Evolutionary conservation across 306 rosid species (phyloP), one percentile per base, ranked within the genome.

Genomic region (Cercis canadensis): DNA sequence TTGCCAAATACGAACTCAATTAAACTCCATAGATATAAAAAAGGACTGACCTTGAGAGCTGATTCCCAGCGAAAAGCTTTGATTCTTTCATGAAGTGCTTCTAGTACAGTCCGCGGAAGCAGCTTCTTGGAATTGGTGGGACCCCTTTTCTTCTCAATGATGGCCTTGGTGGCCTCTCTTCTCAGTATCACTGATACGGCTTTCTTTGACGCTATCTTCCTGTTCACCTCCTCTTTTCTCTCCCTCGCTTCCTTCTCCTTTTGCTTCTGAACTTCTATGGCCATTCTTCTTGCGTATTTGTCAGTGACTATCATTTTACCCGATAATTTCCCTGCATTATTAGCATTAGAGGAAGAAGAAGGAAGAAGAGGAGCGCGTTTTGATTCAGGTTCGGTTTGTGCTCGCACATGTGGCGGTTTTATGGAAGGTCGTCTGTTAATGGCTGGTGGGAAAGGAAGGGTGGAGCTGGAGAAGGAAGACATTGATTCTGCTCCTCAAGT

Each of bases 11-110:
- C n/a, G 14, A 40, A 58, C 10, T 8, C 11, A 75, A 62, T 3
- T 11, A 3, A 58, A 65, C 18, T 4, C 11, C 1, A 5, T 0
- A 2, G 12, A 14, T 4, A 14, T 4, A 1, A 24, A 55, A 56
- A 43, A 1, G 10, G 11, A 32, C 40, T 4, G 18, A 93, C 98
- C 97, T 88, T 93, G 84, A 93, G 89, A 53, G 98, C 96, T 10
- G 98, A 93, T 55, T 93, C 98, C 94, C 97, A 90, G 4, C 98
- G 88, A 64, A 87, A 68, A 59, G 97, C 94, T 0, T 87, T 65
- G 60, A 88, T 74, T 66, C 98, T 81, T 74, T 93, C 98, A 41
- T 93, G 84, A 18, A 90, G 89, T 2, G 98, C 92, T 83, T 93
- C 96, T 8, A 93, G 94, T 0, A 93, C 87, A 40, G 97, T 93